These are phyloP conservation scores for Botrytis elliptica DNA, from an alignment of 2,329 filamentous ascomycete species.

Conservation along the genomic window DNA sequence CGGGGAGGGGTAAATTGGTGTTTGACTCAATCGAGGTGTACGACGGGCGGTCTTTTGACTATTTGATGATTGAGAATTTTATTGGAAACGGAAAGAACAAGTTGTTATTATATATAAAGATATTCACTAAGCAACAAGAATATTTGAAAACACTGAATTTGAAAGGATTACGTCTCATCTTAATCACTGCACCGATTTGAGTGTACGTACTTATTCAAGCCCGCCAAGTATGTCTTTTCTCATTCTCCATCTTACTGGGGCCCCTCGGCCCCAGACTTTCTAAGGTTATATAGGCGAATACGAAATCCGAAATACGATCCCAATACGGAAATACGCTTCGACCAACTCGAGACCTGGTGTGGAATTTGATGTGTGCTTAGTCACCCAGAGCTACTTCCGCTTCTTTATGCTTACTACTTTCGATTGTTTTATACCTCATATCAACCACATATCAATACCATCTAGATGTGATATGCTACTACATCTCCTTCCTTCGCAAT, in stretches of 20 bases:
- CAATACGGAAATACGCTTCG: neutral
- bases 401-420: no score
- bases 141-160: neutral
- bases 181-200: neutral
- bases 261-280: neutral
- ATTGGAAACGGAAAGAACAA: neutral
- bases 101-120: neutral
- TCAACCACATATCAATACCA: no score
- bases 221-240: neutral
- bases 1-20: neutral
- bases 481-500: no score
- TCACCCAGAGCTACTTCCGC: neutral
- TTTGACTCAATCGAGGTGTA: neutral
- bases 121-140: neutral
- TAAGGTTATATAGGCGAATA: neutral
- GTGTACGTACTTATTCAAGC: neutral
- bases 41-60: neutral
- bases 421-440: no score
- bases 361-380: neutral
- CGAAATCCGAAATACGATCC: neutral
- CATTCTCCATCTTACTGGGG: neutral
- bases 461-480: no score
- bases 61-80: neutral
- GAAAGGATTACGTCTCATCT: neutral
- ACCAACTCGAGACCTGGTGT: neutral